Evolutionary conservation across 371 early-diverging fungal genomes (phyloP).

Genomic region (Lichtheimia ramosa): DNA sequence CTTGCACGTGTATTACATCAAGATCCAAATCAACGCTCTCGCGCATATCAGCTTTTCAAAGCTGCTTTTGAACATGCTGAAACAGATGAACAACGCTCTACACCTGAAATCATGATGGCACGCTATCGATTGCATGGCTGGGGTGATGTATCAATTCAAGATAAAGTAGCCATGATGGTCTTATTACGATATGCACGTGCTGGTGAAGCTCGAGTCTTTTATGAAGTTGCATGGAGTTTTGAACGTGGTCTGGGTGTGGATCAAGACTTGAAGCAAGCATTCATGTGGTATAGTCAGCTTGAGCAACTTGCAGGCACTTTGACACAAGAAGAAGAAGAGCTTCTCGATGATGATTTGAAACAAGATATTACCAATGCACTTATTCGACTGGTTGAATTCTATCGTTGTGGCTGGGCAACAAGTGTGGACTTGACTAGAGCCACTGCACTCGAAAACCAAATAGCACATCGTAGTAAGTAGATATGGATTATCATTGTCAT

Average conservation of each 20-base stretch:
- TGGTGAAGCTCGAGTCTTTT: constrained; percentile 34
- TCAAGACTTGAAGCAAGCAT: constrained; percentile 49
- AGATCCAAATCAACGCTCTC: constrained; percentile 4
- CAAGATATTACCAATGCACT: constrained; percentile 33
- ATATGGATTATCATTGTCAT: too few species aligned
- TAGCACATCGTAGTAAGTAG: too few species aligned
- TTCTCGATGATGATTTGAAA: constrained; percentile 3
- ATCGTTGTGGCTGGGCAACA: constrained; percentile 26
- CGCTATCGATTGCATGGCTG: constrained; percentile 43
- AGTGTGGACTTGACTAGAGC: too few species aligned
- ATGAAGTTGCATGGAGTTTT: constrained; percentile 71
- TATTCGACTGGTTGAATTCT: constrained; percentile 33
- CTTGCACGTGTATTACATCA: constrained; percentile 21
- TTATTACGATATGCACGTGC: constrained; percentile 19
- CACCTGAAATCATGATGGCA: constrained; percentile 28
- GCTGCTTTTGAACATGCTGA: constrained; percentile 10
- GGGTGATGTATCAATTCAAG: constrained; percentile 21
- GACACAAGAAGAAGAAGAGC: constrained; percentile 22
- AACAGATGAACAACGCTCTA: neutral
- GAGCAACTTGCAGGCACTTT: neutral
- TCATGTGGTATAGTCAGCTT: constrained; percentile 55
- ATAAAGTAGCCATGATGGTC: constrained; percentile 7
- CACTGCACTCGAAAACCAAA: too few species aligned
- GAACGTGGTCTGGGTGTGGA: constrained; percentile 67
- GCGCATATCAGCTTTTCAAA: constrained; percentile 14